Base-by-base conservation (phyloP, 441 rosid species). In the Biscutella laevigata region DNA sequence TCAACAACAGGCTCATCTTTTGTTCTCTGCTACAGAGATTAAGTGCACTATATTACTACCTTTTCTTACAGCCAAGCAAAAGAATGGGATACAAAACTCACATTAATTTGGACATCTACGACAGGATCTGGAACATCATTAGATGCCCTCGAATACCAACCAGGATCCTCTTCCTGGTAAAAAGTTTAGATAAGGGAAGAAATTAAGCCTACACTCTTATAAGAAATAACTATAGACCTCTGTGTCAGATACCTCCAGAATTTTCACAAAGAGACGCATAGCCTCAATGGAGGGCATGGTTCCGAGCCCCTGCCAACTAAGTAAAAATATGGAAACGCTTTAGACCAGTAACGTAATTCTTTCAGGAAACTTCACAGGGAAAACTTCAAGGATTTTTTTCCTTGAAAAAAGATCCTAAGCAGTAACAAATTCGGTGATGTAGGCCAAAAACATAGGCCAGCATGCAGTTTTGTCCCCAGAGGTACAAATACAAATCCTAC, bases 261-360 rank as follows among this genome's bases (percentile, higher is more conserved):
- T 83, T 76, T 94, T 94, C 77, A 89, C 97, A 75, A 94, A 94
- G 44, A 94, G 99, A 45, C 96, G 97, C 99, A 94, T 94, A n/a
- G 97, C 97, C 77, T 90, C 99, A 20, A 94, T 74, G 27, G 88
- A 57, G 37, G 77, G 84, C 99, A 94, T 89, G 66, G 76, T 77
- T 43, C 88, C 97, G 10, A 94, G 96, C 59, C 84, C 91, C 65
- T 94, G 78, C 99, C 99, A 89, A 70, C 99, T 89, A 74, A 77
- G 72, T 2, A 64, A 24, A 63, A 1, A 17, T 14, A 53, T 55
- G 12, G 43, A 52, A 14, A 57, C 36, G 35, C 28, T 15, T 58
- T 25, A 51, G 56, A 58, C 43, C 37, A 42, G 13, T 42, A 42
- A 47, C 34, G 10, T 16, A 37, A 7, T 34, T 57, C 53, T 20